These are phyloP conservation scores for Chlorella sp. DNA, from an alignment of 139 green algal genomes.

Conservation along the genomic window DNA sequence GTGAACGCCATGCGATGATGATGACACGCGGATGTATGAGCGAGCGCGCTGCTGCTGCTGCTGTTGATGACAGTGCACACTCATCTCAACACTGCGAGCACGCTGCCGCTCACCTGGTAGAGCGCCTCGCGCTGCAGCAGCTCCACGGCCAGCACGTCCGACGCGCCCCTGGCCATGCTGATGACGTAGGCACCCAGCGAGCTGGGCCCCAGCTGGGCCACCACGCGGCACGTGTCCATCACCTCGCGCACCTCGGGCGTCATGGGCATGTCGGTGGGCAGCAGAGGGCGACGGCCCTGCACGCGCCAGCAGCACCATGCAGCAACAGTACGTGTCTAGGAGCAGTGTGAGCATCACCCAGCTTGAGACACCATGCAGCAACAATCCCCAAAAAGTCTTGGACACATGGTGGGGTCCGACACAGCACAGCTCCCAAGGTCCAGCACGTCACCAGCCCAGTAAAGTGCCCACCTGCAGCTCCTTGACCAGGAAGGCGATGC, in stretches of 20 bases:
- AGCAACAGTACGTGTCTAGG: not conserved
- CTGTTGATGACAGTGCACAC: too few species aligned
- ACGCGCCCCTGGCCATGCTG: constrained; percentile 79
- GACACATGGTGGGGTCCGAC: too few species aligned
- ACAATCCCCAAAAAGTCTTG: too few species aligned
- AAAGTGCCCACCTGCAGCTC: constrained; percentile 69
- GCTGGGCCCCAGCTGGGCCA: constrained; percentile 30
- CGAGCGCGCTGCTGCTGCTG: too few species aligned
- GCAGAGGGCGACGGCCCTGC: constrained; percentile 76
- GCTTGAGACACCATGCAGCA: too few species aligned
- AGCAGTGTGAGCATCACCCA: too few species aligned
- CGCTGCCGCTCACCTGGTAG: constrained; percentile 44
- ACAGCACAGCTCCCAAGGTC: too few species aligned
- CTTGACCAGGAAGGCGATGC: constrained; percentile 67
- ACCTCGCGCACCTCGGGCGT: constrained; percentile 77
- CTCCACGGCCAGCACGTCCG: constrained; percentile 90
- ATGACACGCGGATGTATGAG: too few species aligned
- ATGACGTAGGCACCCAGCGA: constrained; percentile 94
- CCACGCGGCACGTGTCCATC: constrained; percentile 59
- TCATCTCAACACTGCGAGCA: too few species aligned
- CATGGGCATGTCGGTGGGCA: constrained; percentile 76
- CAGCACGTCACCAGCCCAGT: too few species aligned
- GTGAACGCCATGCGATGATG: too few species aligned
- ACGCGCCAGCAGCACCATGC: not conserved
- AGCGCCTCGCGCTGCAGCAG: constrained; percentile 87